Conservation (phyloP, 805 yeast genomes). For the Saccharomycopsis javanensis region DNA sequence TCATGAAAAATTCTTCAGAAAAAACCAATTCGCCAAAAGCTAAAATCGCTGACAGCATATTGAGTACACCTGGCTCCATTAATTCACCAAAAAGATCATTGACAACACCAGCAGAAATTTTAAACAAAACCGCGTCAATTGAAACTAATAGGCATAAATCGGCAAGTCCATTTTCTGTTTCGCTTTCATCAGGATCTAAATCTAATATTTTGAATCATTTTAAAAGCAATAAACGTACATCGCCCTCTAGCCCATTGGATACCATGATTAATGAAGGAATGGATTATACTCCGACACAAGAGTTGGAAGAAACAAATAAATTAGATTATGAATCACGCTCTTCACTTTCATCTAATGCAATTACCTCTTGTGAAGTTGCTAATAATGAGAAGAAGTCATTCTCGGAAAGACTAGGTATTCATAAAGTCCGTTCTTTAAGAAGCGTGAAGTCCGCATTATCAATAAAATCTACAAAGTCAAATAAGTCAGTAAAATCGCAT, state of each 20-base stretch:
- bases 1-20: not conserved
- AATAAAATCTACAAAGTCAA: not conserved
- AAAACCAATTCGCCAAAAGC: not conserved
- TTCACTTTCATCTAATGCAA: not conserved
- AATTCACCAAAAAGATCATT: not conserved
- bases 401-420: not conserved
- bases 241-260: not conserved
- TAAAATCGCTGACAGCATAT: not conserved
- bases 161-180: not conserved
- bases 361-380: not conserved
- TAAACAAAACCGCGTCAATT: not conserved
- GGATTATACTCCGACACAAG: not conserved
- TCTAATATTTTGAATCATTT: not conserved
- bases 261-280: not conserved
- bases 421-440: not conserved
- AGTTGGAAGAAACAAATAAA: not conserved
- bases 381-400: not conserved
- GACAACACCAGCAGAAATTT: not conserved
- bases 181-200: not conserved
- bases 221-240: not conserved
- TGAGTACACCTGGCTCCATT: not conserved
- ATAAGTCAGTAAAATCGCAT: conserved; percentile 3
- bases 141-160: not conserved
- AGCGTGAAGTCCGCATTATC: not conserved
- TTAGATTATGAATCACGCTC: not conserved